Conservation (phyloP, 2,329 filamentous ascomycete genomes). For the Monosporascus sp. region DNA sequence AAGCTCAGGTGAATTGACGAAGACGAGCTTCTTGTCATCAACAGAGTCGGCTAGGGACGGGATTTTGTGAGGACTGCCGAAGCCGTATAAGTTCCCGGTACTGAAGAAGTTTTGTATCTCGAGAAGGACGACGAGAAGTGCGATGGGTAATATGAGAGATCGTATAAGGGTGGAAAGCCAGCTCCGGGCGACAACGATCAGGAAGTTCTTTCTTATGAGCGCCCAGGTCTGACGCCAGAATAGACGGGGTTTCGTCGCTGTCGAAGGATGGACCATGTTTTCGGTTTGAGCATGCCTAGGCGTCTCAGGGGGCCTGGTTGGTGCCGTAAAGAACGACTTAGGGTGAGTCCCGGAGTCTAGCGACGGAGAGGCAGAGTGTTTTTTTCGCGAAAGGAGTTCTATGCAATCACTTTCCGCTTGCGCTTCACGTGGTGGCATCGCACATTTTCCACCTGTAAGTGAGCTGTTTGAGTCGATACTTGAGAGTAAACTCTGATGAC, state of each 20-base stretch:
- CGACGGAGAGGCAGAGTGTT: too few species aligned
- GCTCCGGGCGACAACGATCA: constrained; percentile 15
- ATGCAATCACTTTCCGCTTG: too few species aligned
- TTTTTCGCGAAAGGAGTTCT: too few species aligned
- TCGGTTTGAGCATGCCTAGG: background rate
- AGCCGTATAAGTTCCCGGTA: constrained; percentile 14
- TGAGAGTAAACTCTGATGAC: background rate
- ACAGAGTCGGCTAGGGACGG: constrained; percentile 16
- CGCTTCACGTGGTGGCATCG: too few species aligned
- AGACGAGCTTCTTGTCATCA: constrained; percentile 16
- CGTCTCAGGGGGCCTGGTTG: too few species aligned
- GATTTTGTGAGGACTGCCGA: constrained; percentile 10
- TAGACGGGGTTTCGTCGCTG: constrained; percentile 9
- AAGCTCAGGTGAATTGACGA: constrained; percentile 13
- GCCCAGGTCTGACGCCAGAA: constrained; percentile 19
- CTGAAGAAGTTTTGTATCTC: constrained; percentile 20
- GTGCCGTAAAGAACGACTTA: too few species aligned
- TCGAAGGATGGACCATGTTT: background rate
- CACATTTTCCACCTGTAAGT: too few species aligned
- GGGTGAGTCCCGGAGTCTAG: too few species aligned
- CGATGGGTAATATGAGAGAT: constrained; percentile 18
- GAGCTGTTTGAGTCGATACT: too few species aligned
- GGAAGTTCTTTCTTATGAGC: constrained; percentile 20
- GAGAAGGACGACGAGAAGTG: constrained; percentile 18
- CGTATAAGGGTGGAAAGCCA: constrained; percentile 20